Base-by-base conservation (phyloP, 2,329 filamentous ascomycete species). In the Berkeleyomyces rouxiae region DNA sequence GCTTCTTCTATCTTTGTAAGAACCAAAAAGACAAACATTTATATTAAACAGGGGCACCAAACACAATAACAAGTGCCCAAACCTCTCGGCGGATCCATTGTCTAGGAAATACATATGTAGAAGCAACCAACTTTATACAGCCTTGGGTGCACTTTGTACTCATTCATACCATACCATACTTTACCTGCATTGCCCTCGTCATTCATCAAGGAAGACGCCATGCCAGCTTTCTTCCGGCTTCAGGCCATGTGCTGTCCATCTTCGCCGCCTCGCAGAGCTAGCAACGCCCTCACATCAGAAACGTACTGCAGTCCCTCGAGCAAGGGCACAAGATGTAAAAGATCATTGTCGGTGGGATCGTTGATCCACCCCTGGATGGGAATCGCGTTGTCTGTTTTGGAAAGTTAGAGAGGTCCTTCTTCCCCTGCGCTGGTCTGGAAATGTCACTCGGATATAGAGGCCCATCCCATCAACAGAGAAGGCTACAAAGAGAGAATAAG, bases 351-450 rank as follows among this genome's bases (percentile, higher is more conserved):
- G 36, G 93, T 97, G 31, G 93, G 93, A 75, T 99, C 93, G 73
- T 86, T 96, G 75, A 99, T 97, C 93, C 93, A 99, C 70, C 93
- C 93, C 77, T 97, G 92, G 71, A 99, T 97, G 2, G 93, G 93
- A 70, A 99, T 96, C 59, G 93, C 93, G 76, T 99, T 99, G 74
- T 99, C 93, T 99, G 70, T 4, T 64, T 7, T 7, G 13, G 42
- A 61, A 16, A 10, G 47, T 13, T 51, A 13, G n/a, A 23, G 44
- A 23, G 23, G 23, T 23, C 23, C 23, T 23, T 23, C 23, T 23
- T 23, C 1, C 23, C 23, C 23, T 23, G 23, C 23, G 1, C 23
- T 23, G 23, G 23, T 23, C 23, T 23, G 23, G 23, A 23, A 2
- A 23, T 23, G 23, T 23, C 23, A 23, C 23, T 23, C 23, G 2